Conservation (phyloP, 2,329 filamentous ascomycete genomes). For the Ophiocordyceps polyrhachis-furcata region DNA sequence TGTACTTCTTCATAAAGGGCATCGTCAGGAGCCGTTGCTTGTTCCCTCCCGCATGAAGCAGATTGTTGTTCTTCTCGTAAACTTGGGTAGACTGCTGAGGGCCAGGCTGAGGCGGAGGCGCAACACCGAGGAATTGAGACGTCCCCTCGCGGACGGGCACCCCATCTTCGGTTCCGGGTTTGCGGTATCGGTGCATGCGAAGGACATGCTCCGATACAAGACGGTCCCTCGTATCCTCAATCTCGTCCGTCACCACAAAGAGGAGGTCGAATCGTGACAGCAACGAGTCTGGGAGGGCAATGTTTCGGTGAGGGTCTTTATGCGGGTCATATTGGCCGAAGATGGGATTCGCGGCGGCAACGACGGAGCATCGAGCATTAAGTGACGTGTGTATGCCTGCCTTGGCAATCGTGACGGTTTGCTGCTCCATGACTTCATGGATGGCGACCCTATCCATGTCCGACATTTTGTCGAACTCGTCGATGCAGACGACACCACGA, state of each 20-base stretch:
- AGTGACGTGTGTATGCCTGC: conserved; percentile 95
- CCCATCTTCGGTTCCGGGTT: conserved; percentile 83
- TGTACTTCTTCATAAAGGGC: conserved; percentile 98
- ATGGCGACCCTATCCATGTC: conserved; percentile 93
- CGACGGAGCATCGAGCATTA: conserved; percentile 86
- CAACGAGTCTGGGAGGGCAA: conserved; percentile 97
- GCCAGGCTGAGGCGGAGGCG: conserved; percentile 57
- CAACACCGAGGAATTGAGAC: conserved; percentile 71
- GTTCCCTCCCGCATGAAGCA: conserved; percentile 76
- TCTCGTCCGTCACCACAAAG: conserved; percentile 94
- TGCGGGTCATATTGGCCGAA: conserved; percentile 93
- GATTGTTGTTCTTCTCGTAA: conserved; percentile 88
- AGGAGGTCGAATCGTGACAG: conserved; percentile 99
- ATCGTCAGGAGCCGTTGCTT: conserved; percentile 81
- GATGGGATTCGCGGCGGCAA: conserved; percentile 90
- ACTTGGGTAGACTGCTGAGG: conserved; percentile 67
- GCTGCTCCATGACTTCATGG: conserved; percentile 99
- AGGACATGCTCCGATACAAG: conserved; percentile 92
- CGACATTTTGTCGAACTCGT: conserved; percentile 99
- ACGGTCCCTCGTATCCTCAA: conserved; percentile 78
- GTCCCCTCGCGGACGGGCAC: conserved; percentile 80
- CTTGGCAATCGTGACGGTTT: conserved; percentile 97
- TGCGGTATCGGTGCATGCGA: conserved; percentile 92
- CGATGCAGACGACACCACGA: conserved; percentile 93
- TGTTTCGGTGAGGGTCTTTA: conserved; percentile 77